Percentiles rank a stretch among this genome's conserved stretches.
Evolutionary conservation across 2,329 filamentous ascomycete species (phyloP).

Genomic region (Venturia pyrina): DNA sequence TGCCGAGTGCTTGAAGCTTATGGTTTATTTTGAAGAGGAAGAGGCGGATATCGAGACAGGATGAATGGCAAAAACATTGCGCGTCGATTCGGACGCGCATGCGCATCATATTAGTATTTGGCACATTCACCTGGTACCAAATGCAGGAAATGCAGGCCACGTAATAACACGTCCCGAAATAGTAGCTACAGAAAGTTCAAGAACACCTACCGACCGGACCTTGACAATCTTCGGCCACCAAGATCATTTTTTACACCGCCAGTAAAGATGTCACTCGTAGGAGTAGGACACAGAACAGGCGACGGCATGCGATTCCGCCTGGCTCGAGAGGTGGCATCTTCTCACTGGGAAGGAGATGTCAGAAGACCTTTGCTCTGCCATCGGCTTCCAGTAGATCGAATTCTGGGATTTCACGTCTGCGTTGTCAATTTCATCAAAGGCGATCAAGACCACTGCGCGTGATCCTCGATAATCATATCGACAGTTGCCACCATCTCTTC

Average conservation of each 20-base stretch:
- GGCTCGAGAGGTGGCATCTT: not conserved
- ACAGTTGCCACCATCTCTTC: not conserved
- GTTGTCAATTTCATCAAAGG: not conserved
- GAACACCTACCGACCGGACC: not conserved
- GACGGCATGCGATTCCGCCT: not conserved
- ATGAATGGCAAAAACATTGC: not conserved
- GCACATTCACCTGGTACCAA: not conserved
- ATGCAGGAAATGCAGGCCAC: not conserved
- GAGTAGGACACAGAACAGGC: not conserved
- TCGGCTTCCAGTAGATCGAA: not conserved
- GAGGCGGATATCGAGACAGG: not conserved
- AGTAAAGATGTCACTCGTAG: not conserved
- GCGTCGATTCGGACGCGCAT: not conserved
- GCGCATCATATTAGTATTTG: not conserved
- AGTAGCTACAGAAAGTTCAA: not conserved
- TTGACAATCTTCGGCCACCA: not conserved
- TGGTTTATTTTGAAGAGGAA: not conserved
- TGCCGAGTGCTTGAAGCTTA: not conserved
- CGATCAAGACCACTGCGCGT: not conserved
- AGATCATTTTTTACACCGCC: not conserved
- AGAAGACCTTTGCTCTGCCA: not conserved
- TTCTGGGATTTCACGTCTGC: not conserved
- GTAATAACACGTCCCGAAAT: not conserved
- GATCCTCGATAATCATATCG: not conserved
- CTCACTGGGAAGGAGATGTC: not conserved